Evolutionary conservation across 2,329 filamentous ascomycete genomes (phyloP).

Genomic region (Davidsoniella australis): DNA sequence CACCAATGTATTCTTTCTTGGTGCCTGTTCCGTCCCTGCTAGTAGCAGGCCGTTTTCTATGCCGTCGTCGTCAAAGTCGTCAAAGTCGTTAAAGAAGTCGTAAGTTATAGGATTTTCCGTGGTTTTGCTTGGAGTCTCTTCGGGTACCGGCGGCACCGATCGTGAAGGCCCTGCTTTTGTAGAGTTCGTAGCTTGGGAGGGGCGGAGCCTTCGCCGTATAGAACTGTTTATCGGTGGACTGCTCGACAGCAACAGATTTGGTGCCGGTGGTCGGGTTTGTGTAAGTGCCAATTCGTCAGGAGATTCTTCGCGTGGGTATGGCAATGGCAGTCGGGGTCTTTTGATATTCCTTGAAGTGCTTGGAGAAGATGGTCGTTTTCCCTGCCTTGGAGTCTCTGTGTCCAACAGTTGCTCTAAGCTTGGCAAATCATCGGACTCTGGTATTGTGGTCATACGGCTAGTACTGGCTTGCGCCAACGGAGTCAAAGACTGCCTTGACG

Average conservation of each 20-base stretch:
- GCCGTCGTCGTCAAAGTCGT: constrained; percentile 9
- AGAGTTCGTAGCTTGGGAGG: background rate
- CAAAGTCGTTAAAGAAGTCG: constrained; percentile 13
- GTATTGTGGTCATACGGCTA: background rate
- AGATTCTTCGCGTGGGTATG: background rate
- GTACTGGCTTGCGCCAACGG: background rate
- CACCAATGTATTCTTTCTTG: background rate
- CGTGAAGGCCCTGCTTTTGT: background rate
- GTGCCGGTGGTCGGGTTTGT: background rate
- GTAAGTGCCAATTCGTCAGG: constrained; percentile 4
- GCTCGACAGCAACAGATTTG: constrained; percentile 6
- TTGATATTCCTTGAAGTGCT: constrained; percentile 1
- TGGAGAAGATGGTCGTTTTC: constrained; percentile 9
- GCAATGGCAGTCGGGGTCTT: constrained; percentile 6
- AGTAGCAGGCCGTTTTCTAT: background rate
- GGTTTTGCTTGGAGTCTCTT: background rate
- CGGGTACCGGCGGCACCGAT: background rate
- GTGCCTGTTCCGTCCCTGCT: background rate
- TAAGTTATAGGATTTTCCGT: background rate
- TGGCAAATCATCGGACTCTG: constrained; percentile 11
- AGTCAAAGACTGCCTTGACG: background rate
- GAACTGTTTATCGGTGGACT: constrained; percentile 8
- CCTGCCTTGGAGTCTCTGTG: background rate
- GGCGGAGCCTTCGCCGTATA: constrained; percentile 1
- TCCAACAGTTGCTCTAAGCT: constrained; percentile 4